Base-by-base conservation (phyloP, 306 rosid genomes). In the Rosa multiflora region DNA sequence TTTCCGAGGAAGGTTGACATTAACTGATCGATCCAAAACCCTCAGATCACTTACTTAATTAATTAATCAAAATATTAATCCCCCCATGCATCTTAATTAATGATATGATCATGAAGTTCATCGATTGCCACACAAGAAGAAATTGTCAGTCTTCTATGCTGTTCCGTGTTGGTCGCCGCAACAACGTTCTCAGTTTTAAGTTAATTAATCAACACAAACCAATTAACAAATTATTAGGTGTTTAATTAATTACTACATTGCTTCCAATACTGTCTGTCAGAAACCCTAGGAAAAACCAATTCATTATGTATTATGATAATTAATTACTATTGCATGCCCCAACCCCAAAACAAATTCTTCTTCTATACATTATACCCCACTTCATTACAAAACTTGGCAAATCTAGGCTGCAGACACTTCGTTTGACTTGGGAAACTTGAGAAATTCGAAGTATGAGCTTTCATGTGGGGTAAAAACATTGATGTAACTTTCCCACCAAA, bases 191-290 rank as follows among this genome's bases (percentile, higher is more conserved):
- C 68, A 72, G 51, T 55, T 75, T 46, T 21, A 29, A 48, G 3
- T 39, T 20, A 56, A 11, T 53, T 20, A n/a, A 20, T 37, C 3
- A 5, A 43, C 55, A 73, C 6, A 18, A 63, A 63, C 49, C 17
- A 37, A 52, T 52, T 73, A 73, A 39, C 67, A 73, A 10, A 21
- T 73, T 39, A 55, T 9, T 17, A 39, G 11, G 8, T 39, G 67
- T 37, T 39, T 39, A 13, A 55, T 73, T 53, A 55, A 77, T 2
- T 44, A 61, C 75, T 74, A 83, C 72, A 86, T 73, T 78, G 78
- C 86, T 83, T 90, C 89, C 84, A 79, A 77, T 81, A 87, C 82
- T 84, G 90, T 91, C 88, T 87, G 90, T 89, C 89, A 85, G 88
- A 80, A 84, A 86, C 86, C 90, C 87, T 73, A 81, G 83, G 83